These are phyloP conservation scores for Fusarium liriodendri DNA, from an alignment of 2,329 filamentous ascomycete species.

Conservation along the genomic window DNA sequence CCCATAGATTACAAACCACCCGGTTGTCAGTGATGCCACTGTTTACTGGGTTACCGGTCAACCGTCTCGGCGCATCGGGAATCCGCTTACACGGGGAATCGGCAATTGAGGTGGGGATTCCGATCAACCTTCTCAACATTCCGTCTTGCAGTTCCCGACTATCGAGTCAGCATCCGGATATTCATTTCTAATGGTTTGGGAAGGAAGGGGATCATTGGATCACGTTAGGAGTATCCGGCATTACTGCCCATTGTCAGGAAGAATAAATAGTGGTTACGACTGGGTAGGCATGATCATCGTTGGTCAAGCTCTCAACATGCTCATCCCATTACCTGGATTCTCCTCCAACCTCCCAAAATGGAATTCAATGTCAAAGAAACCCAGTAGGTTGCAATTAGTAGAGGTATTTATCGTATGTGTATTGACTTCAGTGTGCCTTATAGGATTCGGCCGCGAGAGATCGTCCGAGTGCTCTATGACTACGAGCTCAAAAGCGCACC, in stretches of 20 bases:
- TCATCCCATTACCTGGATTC: neutral
- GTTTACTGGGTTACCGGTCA: neutral
- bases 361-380: neutral
- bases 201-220: neutral
- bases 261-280: neutral
- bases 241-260: neutral
- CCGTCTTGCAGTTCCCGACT: neutral
- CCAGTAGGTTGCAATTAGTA: accelerated
- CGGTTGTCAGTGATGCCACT: neutral
- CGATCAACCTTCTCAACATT: no score
- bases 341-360: neutral
- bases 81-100: neutral
- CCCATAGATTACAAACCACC: neutral
- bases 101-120: neutral
- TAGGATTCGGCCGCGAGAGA: conserved; percentile 31
- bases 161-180: neutral
- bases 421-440: neutral
- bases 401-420: accelerated
- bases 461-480: conserved; percentile 13
- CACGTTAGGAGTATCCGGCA: neutral
- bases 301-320: neutral
- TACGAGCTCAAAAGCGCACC: conserved; percentile 24
- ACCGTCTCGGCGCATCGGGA: neutral
- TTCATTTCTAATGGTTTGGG: neutral
- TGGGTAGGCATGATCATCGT: neutral